Conservation (phyloP, 1,139 yeast species). For the Zygosaccharomyces pseudobailii region DNA sequence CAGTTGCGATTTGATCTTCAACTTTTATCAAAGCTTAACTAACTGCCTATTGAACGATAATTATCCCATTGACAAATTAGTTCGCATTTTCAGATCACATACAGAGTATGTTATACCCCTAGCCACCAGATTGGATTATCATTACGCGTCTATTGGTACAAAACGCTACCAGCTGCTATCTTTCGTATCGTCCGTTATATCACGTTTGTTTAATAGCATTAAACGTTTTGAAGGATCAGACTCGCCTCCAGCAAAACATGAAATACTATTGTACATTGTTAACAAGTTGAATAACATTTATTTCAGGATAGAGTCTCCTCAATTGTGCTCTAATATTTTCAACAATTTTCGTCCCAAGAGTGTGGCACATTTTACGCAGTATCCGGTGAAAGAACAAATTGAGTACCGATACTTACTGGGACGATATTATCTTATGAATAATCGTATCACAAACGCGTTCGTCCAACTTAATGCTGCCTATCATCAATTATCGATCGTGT, state of each 20-base stretch:
- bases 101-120: slow-evolving; percentile 30
- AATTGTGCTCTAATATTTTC: slow-evolving; percentile 34
- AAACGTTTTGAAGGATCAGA: slow-evolving; percentile 17
- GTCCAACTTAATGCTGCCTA: slow-evolving; percentile 30
- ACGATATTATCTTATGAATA: slow-evolving; percentile 29
- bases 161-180: slow-evolving; percentile 28
- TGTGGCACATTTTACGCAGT: slow-evolving; percentile 23
- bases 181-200: slow-evolving; percentile 28
- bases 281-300: slow-evolving; percentile 32
- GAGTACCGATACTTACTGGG: slow-evolving; percentile 33
- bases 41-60: slow-evolving; percentile 30
- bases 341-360: slow-evolving; percentile 34
- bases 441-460: slow-evolving; percentile 29
- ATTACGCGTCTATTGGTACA: slow-evolving; percentile 19
- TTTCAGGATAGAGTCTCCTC: slow-evolving; percentile 32
- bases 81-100: slow-evolving; percentile 18
- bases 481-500: slow-evolving; percentile 12
- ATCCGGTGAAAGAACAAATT: slow-evolving; percentile 28
- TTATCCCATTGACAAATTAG: slow-evolving; percentile 27
- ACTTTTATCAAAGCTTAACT: slow-evolving; percentile 28
- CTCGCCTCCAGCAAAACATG: slow-evolving; percentile 25
- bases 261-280: slow-evolving; percentile 28
- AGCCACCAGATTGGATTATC: slow-evolving; percentile 23
- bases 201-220: slow-evolving; percentile 32
- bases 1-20: slow-evolving; percentile 29